Conservation (phyloP, 495 filamentous ascomycete genomes). For the Xylaria venustula region DNA sequence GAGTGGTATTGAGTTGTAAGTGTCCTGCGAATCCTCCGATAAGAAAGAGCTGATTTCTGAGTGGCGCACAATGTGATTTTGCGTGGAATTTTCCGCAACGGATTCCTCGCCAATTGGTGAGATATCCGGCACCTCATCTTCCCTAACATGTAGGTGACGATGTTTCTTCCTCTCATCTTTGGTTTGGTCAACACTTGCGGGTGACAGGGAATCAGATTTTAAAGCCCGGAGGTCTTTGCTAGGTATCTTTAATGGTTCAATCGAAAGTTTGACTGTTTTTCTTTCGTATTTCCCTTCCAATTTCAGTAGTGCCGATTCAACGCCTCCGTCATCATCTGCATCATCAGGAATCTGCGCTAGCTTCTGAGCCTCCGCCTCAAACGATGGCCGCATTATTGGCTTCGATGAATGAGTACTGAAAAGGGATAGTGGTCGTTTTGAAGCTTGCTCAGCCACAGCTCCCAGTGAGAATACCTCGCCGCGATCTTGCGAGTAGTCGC, state of each 20-base stretch:
- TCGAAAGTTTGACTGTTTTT: slow-evolving; percentile 45
- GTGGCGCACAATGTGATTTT: slow-evolving; percentile 19
- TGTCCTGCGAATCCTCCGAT: slow-evolving; percentile 52
- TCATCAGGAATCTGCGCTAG: slow-evolving; percentile 90
- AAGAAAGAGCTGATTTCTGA: slow-evolving; percentile 44
- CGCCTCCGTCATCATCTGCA: slow-evolving; percentile 76
- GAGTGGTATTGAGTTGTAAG: slow-evolving; percentile 74
- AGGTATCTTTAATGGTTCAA: slow-evolving; percentile 30
- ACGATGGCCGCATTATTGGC: slow-evolving; percentile 77
- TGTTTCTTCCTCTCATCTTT: slow-evolving; percentile 46
- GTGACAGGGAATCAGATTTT: slow-evolving; percentile 12
- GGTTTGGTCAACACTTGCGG: slow-evolving; percentile 20
- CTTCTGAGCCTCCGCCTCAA: slow-evolving; percentile 84
- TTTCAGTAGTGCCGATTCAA: slow-evolving; percentile 88
- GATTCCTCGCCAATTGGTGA: slow-evolving; percentile 18
- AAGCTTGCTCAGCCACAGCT: slow-evolving; percentile 50
- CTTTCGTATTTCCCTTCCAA: slow-evolving; percentile 81
- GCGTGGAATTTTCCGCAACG: not conserved
- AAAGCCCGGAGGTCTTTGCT: slow-evolving; percentile 11
- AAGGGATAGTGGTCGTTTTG: slow-evolving; percentile 53
- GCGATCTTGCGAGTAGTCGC: slow-evolving; percentile 38
- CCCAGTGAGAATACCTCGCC: slow-evolving; percentile 56
- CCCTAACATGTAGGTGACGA: slow-evolving; percentile 44
- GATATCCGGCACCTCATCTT: slow-evolving; percentile 28
- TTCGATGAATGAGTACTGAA: slow-evolving; percentile 75